Conservation (phyloP, 495 filamentous ascomycete genomes). For the Penicillium daleae region DNA sequence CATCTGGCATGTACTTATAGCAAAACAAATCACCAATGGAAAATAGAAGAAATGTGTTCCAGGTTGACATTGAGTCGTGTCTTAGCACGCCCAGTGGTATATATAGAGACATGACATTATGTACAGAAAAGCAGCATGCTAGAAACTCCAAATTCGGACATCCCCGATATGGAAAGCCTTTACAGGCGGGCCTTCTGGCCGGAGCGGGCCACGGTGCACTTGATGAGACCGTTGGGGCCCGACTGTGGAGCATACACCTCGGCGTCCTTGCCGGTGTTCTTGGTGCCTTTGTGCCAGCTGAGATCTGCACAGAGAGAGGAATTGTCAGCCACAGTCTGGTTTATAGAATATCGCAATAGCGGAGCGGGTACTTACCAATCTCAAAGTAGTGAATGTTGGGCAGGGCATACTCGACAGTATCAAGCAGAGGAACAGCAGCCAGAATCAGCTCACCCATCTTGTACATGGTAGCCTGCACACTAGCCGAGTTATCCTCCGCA, state of each 20-base stretch:
- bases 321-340: neutral
- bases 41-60: constrained; percentile 20
- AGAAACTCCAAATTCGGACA: constrained; percentile 11
- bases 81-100: constrained; percentile 28
- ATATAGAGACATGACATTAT: constrained; percentile 29
- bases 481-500: constrained; percentile 87
- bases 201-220: constrained; percentile 87
- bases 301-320: constrained; percentile 59
- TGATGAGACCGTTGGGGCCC: constrained; percentile 92
- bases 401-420: constrained; percentile 77
- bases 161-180: constrained; percentile 14
- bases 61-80: constrained; percentile 21
- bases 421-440: constrained; percentile 68
- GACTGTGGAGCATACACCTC: constrained; percentile 95
- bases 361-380: constrained; percentile 78
- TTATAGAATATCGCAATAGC: too few relatives aligned
- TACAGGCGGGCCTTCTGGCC: constrained; percentile 48
- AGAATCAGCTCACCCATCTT: constrained; percentile 94
- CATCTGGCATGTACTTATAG: constrained; percentile 28
- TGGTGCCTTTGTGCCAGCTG: constrained; percentile 94
- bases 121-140: constrained; percentile 30
- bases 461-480: constrained; percentile 97
- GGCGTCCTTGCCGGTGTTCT: constrained; percentile 96
- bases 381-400: constrained; percentile 99
- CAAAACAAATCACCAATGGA: constrained; percentile 13